A percentile compares a stretch with the other conserved stretches of the same genome.
Evolutionary conservation across 148 eudicot species (phyloP).

Genomic region (Tetragonia tetragonoides): DNA sequence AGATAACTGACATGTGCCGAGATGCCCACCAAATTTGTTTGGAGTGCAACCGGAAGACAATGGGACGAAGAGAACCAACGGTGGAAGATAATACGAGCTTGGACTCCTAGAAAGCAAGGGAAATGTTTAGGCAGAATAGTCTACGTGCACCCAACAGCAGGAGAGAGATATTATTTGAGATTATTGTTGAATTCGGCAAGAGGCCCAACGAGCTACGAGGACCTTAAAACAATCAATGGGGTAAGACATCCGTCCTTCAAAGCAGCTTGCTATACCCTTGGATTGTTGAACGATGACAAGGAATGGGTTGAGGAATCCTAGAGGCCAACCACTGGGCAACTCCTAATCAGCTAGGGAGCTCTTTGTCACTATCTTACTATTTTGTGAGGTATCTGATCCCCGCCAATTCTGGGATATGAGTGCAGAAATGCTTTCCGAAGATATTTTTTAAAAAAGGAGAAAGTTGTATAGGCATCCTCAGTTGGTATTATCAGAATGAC

Average conservation of each 20-base stretch:
- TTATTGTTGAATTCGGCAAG: background rate
- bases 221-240: background rate
- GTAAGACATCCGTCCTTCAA: background rate
- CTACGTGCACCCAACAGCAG: background rate
- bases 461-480: background rate
- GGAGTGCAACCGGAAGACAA: background rate
- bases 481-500: background rate
- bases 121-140: background rate
- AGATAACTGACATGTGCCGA: conserved; percentile 4
- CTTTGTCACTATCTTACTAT: background rate
- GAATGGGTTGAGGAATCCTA: background rate
- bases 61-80: background rate
- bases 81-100: background rate
- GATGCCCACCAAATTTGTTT: conserved; percentile 10
- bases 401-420: background rate
- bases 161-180: background rate
- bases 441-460: background rate
- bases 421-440: background rate
- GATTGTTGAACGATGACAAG: background rate
- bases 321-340: background rate
- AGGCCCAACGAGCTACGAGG: background rate
- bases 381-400: background rate
- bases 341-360: background rate
- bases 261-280: background rate
- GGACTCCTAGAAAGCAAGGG: background rate